Base-by-base conservation (phyloP, 2,329 filamentous ascomycete species). In the Aureobasidium sp. region DNA sequence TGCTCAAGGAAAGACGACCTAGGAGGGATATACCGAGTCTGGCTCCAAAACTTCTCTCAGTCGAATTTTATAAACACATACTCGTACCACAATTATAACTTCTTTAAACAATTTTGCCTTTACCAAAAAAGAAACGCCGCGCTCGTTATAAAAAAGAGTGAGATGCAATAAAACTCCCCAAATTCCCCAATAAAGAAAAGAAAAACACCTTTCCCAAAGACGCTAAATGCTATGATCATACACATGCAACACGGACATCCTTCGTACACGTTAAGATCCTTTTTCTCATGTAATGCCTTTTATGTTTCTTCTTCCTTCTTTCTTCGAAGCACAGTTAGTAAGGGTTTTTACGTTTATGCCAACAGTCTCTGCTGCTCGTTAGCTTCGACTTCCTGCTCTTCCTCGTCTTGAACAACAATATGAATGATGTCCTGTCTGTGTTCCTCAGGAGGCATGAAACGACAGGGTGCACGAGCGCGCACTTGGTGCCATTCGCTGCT, bases 401-500 rank as follows among this genome's bases (percentile, higher is more conserved):
- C 53, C 45, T 61, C 58, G 30, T 61, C 47, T n/a, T 67, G 55
- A 3, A 68, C 61, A n/a, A 47, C 55, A 48, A 67, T 67, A 44
- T 63, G 64, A 14, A 68, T 65, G 49, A 68, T 54, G 2, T 65
- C 62, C 39, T 62, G 49, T 48, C 54, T 64, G 32, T 48, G 44
- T 30, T 59, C 57, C 27, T 69, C 65, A 5, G 66, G 64, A 2
- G 67, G 68, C 61, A 70, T 67, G 50, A 73, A 66, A 11, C 64
- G 55, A 60, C 68, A 71, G 10, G 68, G 65, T 1, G 67, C 71
- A 5, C 64, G 65, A 11, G 65, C 61, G 11, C 66, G 64, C 10
- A 65, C 47, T 44, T 63, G 64, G 45, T 64, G 57, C 21, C 71
- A 64, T 27, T 65, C 74, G 68, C 75, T 71, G 61, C 77, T 73